Base-by-base conservation (phyloP, 768 basidiomycete genomes). In the Chiua virens region DNA sequence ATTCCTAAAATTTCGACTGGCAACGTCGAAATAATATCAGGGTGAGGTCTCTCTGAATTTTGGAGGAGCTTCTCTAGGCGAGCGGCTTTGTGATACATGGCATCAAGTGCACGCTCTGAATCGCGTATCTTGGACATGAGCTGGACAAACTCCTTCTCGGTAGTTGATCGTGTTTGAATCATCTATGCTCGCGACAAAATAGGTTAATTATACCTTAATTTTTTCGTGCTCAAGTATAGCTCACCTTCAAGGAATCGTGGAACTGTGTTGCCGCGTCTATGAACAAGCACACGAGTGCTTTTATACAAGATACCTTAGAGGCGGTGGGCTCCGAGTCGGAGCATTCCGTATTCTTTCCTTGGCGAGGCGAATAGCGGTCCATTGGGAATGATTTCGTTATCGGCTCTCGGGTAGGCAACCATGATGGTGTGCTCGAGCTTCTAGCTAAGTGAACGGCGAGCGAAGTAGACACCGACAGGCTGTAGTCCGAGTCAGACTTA, bases 1-100 rank as follows among this genome's bases (percentile, higher is more conserved):
- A 66, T 55, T n/a, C 53, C 56, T 30, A 67, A 42, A 38, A 70
- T 30, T 40, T 67, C 66, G 44, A 58, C 54, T 18, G 66, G 68
- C 18, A 67, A 27, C n/a, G 42, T 30, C 34, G 66, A 66, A 40
- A 59, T 51, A 40, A 61, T 51, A 30, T 17, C 53, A 14, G 53
- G 4, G 21, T 22, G 50, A 27, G 11, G 35, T 21, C 18, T 20
- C 34, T 27, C 44, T 9, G 51, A 44, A 17, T 23, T 20, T 40
- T 27, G 48, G 18, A 62, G 46, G 5, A 47, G 28, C 22, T 42
- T 38, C 45, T 58, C 38, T 20, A 63, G 50, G 18, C 23, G n/a
- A 3, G 54, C 39, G 2, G 53, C 66, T 45, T 56, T 48, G 50
- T 44, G 42, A 49, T 60, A 49, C 65, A 68, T 55, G 20, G 46